Evolutionary conservation across 2,329 filamentous ascomycete species (phyloP).

Genomic region (Furcasterigmium sp.): DNA sequence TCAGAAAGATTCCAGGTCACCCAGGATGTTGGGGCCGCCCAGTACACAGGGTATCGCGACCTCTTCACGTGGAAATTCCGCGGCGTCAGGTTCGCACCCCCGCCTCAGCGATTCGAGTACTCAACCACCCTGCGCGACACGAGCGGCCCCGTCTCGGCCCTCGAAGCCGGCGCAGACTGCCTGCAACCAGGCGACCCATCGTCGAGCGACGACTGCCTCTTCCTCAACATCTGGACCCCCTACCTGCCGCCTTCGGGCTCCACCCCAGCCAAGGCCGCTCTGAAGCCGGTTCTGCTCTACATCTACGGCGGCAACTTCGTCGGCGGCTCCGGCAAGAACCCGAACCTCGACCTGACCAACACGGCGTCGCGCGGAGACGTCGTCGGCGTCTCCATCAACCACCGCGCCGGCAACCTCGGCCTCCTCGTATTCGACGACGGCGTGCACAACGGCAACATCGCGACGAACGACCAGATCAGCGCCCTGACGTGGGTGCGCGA

Average conservation of each 20-base stretch:
- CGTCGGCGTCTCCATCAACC: constrained; percentile 40
- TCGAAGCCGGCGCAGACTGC: not conserved
- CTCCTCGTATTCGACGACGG: constrained; percentile 43
- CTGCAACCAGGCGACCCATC: not conserved
- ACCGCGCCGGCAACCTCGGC: constrained; percentile 37
- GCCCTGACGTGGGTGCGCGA: constrained; percentile 48
- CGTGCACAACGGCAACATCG: constrained; percentile 32
- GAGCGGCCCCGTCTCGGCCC: not conserved
- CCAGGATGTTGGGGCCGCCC: not conserved
- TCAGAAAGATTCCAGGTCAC: not conserved
- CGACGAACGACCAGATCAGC: constrained; percentile 42
- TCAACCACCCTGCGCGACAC: not conserved
- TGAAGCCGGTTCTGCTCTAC: constrained; percentile 15
- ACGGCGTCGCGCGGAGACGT: constrained; percentile 44
- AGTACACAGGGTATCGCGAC: constrained; percentile 1
- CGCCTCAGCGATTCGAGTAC: not conserved
- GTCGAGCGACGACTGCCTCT: constrained; percentile 40
- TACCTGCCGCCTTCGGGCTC: not conserved
- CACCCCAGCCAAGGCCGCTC: no score
- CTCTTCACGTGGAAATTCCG: constrained; percentile 2
- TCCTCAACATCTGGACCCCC: constrained; percentile 43
- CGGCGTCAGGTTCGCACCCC: not conserved
- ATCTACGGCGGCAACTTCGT: constrained; percentile 31
- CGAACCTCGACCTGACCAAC: constrained; percentile 54
- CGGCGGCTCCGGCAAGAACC: constrained; percentile 33